These are phyloP conservation scores for Nakataea oryzae DNA, from an alignment of 2,329 filamentous ascomycete genomes.

Conservation along the genomic window DNA sequence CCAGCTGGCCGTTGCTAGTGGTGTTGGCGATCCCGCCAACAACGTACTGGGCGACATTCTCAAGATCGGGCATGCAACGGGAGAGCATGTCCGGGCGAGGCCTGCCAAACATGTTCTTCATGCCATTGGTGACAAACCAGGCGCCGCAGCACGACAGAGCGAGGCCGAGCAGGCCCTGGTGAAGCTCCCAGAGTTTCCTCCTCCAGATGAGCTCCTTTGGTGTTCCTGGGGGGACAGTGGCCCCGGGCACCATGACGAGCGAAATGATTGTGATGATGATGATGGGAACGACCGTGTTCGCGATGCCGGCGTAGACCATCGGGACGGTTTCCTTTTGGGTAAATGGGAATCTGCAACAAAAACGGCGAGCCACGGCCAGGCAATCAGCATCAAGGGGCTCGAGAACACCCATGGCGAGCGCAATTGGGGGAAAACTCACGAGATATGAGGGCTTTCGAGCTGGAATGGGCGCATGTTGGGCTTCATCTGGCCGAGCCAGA, in stretches of 20 bases:
- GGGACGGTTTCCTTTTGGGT: slow-evolving; percentile 63
- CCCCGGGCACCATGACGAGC: slow-evolving; percentile 62
- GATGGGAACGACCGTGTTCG: slow-evolving; percentile 54
- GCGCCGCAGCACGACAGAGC: slow-evolving; percentile 60
- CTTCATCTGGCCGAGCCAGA: slow-evolving; percentile 43
- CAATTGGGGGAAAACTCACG: slow-evolving; percentile 32
- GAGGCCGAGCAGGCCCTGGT: slow-evolving; percentile 75
- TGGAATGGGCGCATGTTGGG: slow-evolving; percentile 65
- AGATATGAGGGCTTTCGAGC: slow-evolving; percentile 65
- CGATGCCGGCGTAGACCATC: slow-evolving; percentile 52
- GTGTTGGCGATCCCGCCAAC: slow-evolving; percentile 51
- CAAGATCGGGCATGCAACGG: slow-evolving; percentile 67
- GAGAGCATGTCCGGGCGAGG: slow-evolving; percentile 53
- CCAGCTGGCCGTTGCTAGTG: slow-evolving; percentile 52
- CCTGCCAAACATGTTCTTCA: slow-evolving; percentile 82
- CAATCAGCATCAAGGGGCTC: not conserved
- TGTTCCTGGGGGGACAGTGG: slow-evolving; percentile 51
- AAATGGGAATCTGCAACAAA: slow-evolving; percentile 51
- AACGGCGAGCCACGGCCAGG: not conserved
- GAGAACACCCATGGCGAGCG: not conserved
- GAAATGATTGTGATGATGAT: slow-evolving; percentile 58
- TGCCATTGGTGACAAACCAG: slow-evolving; percentile 73
- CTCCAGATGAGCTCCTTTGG: slow-evolving; percentile 60
- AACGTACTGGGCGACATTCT: slow-evolving; percentile 45
- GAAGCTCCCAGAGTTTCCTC: slow-evolving; percentile 84